Conservation (phyloP, 208 protist species). For the Angomonas ambiguus region DNA sequence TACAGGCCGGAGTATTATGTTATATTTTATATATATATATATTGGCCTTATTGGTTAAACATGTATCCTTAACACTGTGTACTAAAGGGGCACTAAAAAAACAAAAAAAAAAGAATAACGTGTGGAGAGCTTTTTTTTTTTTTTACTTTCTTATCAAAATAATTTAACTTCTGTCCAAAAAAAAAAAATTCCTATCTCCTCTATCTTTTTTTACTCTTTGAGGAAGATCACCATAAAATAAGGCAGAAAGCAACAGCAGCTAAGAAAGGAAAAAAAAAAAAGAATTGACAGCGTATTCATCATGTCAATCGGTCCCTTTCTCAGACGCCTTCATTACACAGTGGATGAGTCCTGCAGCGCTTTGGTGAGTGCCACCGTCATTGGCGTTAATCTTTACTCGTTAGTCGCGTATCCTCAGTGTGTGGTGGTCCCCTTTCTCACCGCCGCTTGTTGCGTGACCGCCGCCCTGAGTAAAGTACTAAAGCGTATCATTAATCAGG, state of each 20-base stretch:
- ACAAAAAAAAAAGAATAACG: not conserved
- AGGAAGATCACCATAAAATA: not conserved
- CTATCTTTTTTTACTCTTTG: not conserved
- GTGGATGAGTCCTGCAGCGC: conserved; percentile 40
- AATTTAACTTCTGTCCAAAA: not conserved
- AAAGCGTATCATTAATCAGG: conserved; percentile 48
- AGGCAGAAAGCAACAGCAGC: too few relatives aligned
- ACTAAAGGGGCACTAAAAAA: not conserved
- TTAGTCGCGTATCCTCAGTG: conserved; percentile 15
- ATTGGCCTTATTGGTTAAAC: too few relatives aligned
- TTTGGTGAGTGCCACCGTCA: conserved; percentile 27
- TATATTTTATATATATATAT: too few relatives aligned
- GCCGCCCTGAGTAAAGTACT: conserved; percentile 36
- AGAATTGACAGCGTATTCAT: not conserved
- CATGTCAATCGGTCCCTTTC: not conserved
- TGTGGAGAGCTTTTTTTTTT: not conserved
- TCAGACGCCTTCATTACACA: conserved; percentile 18
- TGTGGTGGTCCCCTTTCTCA: conserved; percentile 41
- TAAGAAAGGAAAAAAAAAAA: too few relatives aligned
- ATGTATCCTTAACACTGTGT: too few relatives aligned
- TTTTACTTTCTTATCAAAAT: not conserved
- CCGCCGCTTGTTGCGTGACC: conserved; percentile 26
- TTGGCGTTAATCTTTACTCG: conserved; percentile 33
- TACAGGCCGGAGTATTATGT: too few relatives aligned
- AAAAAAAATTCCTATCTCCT: conserved; percentile 2